phyloP scores from a whole-genome alignment of 371 early-diverging fungal species.

The Capillidium heterosporum region DNA sequence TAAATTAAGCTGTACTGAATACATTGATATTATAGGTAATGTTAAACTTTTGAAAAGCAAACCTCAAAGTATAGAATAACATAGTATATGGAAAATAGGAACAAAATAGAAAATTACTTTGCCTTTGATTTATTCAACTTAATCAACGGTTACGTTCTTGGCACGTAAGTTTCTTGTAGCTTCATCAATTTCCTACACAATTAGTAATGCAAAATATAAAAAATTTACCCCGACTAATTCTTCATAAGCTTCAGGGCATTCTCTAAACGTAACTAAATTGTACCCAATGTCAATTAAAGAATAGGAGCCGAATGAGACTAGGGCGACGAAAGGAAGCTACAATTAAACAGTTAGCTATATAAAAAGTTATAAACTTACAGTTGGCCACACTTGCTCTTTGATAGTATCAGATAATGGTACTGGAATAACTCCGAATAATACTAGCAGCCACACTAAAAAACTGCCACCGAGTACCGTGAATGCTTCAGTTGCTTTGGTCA shows the following conservation, averaged over 20 bases:
- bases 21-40: too few relatives aligned
- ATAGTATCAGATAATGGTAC: background rate
- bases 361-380: background rate
- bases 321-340: conserved; percentile 60
- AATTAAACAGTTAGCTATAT: background rate
- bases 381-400: conserved; percentile 5
- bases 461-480: conserved; percentile 17
- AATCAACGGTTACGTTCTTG: conserved; percentile 3
- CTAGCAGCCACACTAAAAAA: background rate
- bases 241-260: conserved; percentile 71
- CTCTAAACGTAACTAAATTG: conserved; percentile 67
- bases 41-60: too few relatives aligned
- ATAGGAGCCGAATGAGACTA: conserved; percentile 68
- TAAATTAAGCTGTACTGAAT: too few relatives aligned
- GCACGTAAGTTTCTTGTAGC: background rate
- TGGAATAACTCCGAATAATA: background rate
- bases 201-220: background rate
- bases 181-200: background rate
- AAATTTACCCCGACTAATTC: conserved; percentile 47
- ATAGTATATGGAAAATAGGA: too few relatives aligned
- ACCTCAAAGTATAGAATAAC: too few relatives aligned
- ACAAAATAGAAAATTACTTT: too few relatives aligned
- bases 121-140: too few relatives aligned
- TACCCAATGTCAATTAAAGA: conserved; percentile 66
- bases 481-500: conserved; percentile 45